Base-by-base conservation (phyloP, 768 basidiomycete genomes). In the Leucogyrophana mollusca region DNA sequence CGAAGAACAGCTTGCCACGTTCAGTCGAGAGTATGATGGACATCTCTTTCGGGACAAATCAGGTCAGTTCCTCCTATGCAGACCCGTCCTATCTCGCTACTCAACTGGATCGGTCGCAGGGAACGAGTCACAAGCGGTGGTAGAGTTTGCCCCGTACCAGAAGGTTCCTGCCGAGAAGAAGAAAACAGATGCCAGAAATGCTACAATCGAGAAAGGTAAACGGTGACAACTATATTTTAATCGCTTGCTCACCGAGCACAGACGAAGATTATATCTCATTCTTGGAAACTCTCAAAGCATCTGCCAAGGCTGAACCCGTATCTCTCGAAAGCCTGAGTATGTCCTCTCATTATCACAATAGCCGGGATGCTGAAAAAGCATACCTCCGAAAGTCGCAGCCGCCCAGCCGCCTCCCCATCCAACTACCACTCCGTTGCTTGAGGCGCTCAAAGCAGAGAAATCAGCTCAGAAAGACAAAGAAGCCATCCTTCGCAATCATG, bases 131-230 rank as follows among this genome's bases (percentile, higher is more conserved):
- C 76, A 85, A 40, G 94, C 90, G 1, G 73, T 96, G 4, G 93
- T 99, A 6, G 95, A 99, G 66, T 97, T 89, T 58, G 89, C 96
- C 0, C 92, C 94, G 4, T 90, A 87, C 52, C 94, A 93, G 64
- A 96, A 93, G 60, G 67, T 87, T 9, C 90, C 94, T 0, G 59
- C 77, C 0, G 74, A 77, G 50, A 82, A 87, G 65, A 83, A 83
- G 64, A 97, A 95, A 67, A 62, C 64, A 0, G 95, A 99, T 57
- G 78, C 77, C 27, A 74, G 92, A 18, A 85, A 84, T 54, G 90
- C 80, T 0, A 95, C 94, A 0, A 95, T 99, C 45, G 92, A 94
- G 55, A 83, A 89, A 69, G 94, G 94, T 87, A 45, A 20, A 71
- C 32, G 3, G 39, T 32, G 30, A 14, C 25, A 33, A 23, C 18